Conservation (phyloP, 2,329 filamentous ascomycete genomes). For the Fonsecaea pedrosoi region DNA sequence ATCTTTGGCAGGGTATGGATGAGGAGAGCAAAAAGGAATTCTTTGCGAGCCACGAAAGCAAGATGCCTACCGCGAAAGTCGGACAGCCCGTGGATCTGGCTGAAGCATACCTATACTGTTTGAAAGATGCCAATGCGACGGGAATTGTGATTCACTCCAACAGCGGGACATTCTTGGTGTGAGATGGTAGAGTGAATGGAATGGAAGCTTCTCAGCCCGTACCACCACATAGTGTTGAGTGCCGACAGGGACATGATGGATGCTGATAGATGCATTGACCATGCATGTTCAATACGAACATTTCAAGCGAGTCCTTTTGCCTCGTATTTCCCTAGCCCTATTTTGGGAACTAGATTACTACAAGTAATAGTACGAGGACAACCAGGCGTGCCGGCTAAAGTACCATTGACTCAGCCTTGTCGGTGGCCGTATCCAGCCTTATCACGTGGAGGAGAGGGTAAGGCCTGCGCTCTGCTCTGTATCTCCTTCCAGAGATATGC, state of each 20-base stretch:
- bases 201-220: neutral
- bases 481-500: neutral
- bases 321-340: neutral
- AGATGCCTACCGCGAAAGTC: conserved; percentile 44
- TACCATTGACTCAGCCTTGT: conserved; percentile 2
- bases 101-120: conserved; percentile 56
- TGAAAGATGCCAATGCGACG: conserved; percentile 56
- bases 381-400: neutral
- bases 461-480: neutral
- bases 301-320: neutral
- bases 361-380: too few species aligned
- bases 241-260: neutral
- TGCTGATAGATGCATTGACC: neutral
- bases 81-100: conserved; percentile 52
- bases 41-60: conserved; percentile 34
- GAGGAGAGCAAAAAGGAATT: conserved; percentile 41
- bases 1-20: conserved; percentile 47
- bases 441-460: neutral
- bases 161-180: conserved; percentile 46
- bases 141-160: conserved; percentile 55
- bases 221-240: neutral
- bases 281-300: neutral
- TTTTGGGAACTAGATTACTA: neutral
- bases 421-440: conserved; percentile 14
- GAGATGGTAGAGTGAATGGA: neutral